Conservation (phyloP, 495 filamentous ascomycete genomes). For the Penicilliopsis zonata region DNA sequence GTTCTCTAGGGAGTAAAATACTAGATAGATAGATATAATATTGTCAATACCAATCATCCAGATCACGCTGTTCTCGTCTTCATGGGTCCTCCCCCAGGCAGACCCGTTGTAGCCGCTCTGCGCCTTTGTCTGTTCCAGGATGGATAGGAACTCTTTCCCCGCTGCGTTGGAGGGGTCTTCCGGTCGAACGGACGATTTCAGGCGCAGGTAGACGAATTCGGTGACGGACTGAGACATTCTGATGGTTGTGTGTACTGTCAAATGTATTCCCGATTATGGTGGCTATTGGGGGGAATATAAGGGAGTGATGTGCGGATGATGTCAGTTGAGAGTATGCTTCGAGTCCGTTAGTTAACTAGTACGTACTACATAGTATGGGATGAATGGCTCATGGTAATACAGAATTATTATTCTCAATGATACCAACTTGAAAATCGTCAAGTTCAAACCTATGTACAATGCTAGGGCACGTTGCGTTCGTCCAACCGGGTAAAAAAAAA, state of each 20-base stretch:
- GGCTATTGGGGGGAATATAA: too few relatives aligned
- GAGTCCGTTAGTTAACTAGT: too few relatives aligned
- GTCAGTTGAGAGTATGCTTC: too few relatives aligned
- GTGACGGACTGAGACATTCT: conserved; percentile 15
- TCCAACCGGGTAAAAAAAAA: conserved; percentile 5
- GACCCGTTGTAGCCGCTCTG: conserved; percentile 27
- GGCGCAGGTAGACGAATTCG: conserved; percentile 29
- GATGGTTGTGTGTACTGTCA: not conserved
- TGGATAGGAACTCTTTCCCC: conserved; percentile 15
- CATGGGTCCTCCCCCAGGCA: conserved; percentile 26
- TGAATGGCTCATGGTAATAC: too few relatives aligned
- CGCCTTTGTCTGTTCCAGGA: conserved; percentile 16
- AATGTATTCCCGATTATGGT: too few relatives aligned
- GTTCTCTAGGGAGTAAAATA: too few relatives aligned
- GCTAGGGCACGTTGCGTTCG: too few relatives aligned
- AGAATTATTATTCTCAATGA: too few relatives aligned
- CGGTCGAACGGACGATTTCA: conserved; percentile 26
- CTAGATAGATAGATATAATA: not conserved
- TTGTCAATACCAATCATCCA: conserved; percentile 26
- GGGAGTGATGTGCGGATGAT: too few relatives aligned
- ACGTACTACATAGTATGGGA: too few relatives aligned
- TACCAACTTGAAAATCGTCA: too few relatives aligned
- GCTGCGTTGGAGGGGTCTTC: conserved; percentile 24
- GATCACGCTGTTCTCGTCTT: conserved; percentile 23
- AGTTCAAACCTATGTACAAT: too few relatives aligned